Percentiles rank a stretch among this genome's conserved stretches.
Conservation (phyloP, 1,284 basidiomycete genomes). For the Melampsora occidentalis region DNA sequence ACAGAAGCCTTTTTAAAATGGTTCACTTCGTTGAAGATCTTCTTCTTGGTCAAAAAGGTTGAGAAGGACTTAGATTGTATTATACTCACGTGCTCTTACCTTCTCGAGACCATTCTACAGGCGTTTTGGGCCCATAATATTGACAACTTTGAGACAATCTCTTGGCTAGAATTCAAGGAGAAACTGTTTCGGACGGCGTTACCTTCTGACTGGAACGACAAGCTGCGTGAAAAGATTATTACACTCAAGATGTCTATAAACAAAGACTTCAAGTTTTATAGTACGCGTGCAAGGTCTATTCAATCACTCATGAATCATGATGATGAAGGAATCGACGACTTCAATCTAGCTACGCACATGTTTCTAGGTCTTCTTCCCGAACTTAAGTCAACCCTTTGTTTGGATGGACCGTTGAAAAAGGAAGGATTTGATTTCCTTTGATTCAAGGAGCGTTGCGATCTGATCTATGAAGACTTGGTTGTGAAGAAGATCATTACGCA, state of each 20-base stretch:
- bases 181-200: no score
- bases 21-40: background rate
- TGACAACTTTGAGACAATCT: no score
- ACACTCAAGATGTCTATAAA: background rate
- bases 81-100: no score
- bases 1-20: background rate
- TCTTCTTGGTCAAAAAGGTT: no score
- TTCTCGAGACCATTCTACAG: no score
- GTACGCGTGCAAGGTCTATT: background rate
- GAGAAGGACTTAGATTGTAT: no score
- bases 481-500: background rate
- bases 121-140: no score
- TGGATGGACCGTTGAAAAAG: background rate
- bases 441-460: background rate
- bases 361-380: background rate
- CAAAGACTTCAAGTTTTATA: background rate
- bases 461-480: background rate
- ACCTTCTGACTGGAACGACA: background rate
- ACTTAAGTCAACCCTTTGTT: background rate
- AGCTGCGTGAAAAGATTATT: background rate
- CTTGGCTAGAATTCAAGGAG: no score
- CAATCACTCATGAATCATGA: slow-evolving; percentile 14
- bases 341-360: background rate
- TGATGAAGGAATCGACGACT: background rate
- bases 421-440: background rate